Evolutionary conservation across 2,329 filamentous ascomycete genomes (phyloP), one percentile per base, ranked within the genome.

Genomic region (Xylariaceae sp.): DNA sequence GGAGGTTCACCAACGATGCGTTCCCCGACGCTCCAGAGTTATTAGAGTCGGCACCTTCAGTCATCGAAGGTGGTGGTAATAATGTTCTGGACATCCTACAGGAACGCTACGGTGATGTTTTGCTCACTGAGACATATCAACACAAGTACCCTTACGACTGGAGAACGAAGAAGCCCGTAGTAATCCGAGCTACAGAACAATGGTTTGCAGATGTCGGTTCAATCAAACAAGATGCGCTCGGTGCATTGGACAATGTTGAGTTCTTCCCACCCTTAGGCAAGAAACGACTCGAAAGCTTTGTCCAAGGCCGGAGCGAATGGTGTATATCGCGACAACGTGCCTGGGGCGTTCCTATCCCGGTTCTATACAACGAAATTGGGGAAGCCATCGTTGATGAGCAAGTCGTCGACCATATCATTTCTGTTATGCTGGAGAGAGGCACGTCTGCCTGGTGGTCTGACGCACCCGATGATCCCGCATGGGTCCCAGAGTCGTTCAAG

Each of bases 81-180:
- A 80, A 81, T 3, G 86, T 97, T 1, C 69, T 97, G 33, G 76
- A 85, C 1, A 75, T 94, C 46, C 75, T 97, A 2, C 73, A 77
- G 53, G 48, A 59, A 3, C 45, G 61, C 22, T 28, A 28, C 22
- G 74, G 79, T 0, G 75, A 84, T 54, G 80, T 97, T 3, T 73
- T 97, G 39, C 78, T 80, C 38, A 81, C 80, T 4, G 87, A 95
- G 60, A 78, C 77, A 51, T 87, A 93, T 66, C 79, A 79, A 47
- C 94, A 99, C 76, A 97, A 96, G 70, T 97, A 97, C 67, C 94
- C 94, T 0, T 96, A 97, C 61, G 94, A 99, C 71, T 99, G 94
- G 94, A 82, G 94, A 48, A 96, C 93, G 0, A 99, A 97, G 71
- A 80, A 88, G 60, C 94, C 94, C 1, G 86, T 99, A 45, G 90